Conservation (phyloP, 2,329 filamentous ascomycete species). For the Aspergillus pseudoglaucus region DNA sequence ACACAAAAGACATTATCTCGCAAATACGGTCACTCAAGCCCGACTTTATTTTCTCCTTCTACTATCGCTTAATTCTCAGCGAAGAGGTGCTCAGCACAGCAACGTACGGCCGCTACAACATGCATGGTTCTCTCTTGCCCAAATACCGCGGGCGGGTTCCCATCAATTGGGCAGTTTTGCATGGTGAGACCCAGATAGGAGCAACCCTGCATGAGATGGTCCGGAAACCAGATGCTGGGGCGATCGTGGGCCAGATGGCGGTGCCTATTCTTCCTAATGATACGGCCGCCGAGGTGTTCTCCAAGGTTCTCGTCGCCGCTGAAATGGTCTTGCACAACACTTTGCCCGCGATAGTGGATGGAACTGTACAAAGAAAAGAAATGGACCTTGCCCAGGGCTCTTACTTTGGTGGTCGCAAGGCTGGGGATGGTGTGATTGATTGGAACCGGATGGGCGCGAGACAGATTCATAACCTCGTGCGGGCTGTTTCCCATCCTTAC, state of each 20-base stretch:
- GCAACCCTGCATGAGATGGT: neutral
- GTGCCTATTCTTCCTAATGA: neutral
- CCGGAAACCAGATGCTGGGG: neutral
- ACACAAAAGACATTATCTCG: neutral
- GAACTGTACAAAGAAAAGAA: neutral
- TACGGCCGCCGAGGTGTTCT: neutral
- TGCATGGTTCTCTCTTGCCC: neutral
- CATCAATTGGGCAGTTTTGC: neutral
- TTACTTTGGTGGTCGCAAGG: neutral
- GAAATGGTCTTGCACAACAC: neutral
- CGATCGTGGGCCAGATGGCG: neutral
- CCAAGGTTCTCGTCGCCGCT: neutral
- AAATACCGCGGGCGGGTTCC: neutral
- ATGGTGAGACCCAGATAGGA: neutral
- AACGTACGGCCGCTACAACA: neutral
- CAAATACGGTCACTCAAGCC: neutral
- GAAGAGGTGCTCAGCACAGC: neutral
- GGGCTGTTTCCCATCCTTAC: neutral
- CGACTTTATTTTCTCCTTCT: neutral
- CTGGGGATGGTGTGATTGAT: neutral
- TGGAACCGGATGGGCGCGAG: neutral
- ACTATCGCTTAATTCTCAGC: neutral
- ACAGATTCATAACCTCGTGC: neutral
- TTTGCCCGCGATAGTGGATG: conserved; percentile 1
- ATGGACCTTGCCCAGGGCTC: neutral